Conservation (phyloP, 495 filamentous ascomycete genomes). For the Penicillium arizonense region DNA sequence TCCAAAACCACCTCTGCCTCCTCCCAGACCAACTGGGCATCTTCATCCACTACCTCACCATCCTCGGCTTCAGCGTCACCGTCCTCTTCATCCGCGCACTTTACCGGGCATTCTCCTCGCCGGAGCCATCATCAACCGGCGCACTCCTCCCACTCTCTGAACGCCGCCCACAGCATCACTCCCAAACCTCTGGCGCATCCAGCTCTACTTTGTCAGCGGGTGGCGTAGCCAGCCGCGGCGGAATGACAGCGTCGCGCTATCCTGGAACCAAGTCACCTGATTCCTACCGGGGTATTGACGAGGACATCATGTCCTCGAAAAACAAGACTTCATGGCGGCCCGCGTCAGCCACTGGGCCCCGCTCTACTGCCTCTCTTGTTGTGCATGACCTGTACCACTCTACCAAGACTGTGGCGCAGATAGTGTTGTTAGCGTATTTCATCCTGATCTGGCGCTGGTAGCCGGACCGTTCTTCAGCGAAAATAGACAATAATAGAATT, state of each 20-base stretch:
- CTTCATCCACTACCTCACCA: slow-evolving; percentile 70
- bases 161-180: slow-evolving; percentile 21
- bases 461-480: slow-evolving; percentile 16
- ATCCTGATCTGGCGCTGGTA: slow-evolving; percentile 55
- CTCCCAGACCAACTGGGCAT: slow-evolving; percentile 84
- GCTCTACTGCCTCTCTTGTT: slow-evolving; percentile 13
- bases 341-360: slow-evolving; percentile 6
- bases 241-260: slow-evolving; percentile 23
- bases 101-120: slow-evolving; percentile 36
- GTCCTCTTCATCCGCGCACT: slow-evolving; percentile 61
- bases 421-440: slow-evolving; percentile 50
- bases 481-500: slow-evolving; percentile 15
- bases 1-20: slow-evolving; percentile 88
- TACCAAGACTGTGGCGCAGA: slow-evolving; percentile 38
- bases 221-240: slow-evolving; percentile 35
- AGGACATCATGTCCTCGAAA: slow-evolving; percentile 24
- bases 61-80: slow-evolving; percentile 59
- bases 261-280: slow-evolving; percentile 19
- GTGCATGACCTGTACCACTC: slow-evolving; percentile 24
- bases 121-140: slow-evolving; percentile 11
- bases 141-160: slow-evolving; percentile 41
- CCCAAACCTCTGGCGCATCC: slow-evolving; percentile 37
- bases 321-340: slow-evolving; percentile 18
- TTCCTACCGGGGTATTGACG: slow-evolving; percentile 29
- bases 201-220: slow-evolving; percentile 33